Base-by-base conservation (phyloP, 768 basidiomycete species). In the Hypsizygus marmoreus region DNA sequence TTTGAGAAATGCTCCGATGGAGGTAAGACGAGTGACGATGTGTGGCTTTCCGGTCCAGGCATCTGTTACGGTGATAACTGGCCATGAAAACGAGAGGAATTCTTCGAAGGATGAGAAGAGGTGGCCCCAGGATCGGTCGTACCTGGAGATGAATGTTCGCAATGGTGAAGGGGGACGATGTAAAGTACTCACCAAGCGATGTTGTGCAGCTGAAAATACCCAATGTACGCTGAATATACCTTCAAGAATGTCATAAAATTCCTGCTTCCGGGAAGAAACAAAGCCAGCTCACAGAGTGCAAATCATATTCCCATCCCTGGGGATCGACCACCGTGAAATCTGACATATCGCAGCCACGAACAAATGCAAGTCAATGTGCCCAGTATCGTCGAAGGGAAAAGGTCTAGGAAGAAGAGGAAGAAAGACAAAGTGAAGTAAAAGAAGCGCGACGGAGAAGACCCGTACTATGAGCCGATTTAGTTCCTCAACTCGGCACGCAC, bases 21-120 rank as follows among this genome's bases (percentile, higher is more conserved):
- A 85, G 3, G 73, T 82, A 50, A 81, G 66, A 36, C 86, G 78
- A n/a, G 88, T 91, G 17, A 88, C 88, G 43, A 92, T 84, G 62
- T 91, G 89, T 0, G 87, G 80, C 50, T 76, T 75, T 13, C 86
- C 84, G 1, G 90, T 88, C 61, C 73, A 76, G 32, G 72, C 60
- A 60, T 91, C 87, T 26, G 90, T 91, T 33, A 88, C 79, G 1
- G 82, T 82, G 50, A 92, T 84, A 13, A 79, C 81, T 4, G 90
- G 90, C 90, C 89, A 92, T 30, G 85, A 87, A 62, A 91, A 91
- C 10, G 78, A 73, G 26, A 92, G 73, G 63, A 92, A 92, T 22
- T 79, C 81, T 37, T 88, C 86, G 59, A 91, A 91, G 0, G 85
- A 79, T 37, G 82, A 79, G 66, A 92, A 92, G 26, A 86, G 70